phyloP scores from a whole-genome alignment of 139 green algal genomes.

The Coelastrella sp. region DNA sequence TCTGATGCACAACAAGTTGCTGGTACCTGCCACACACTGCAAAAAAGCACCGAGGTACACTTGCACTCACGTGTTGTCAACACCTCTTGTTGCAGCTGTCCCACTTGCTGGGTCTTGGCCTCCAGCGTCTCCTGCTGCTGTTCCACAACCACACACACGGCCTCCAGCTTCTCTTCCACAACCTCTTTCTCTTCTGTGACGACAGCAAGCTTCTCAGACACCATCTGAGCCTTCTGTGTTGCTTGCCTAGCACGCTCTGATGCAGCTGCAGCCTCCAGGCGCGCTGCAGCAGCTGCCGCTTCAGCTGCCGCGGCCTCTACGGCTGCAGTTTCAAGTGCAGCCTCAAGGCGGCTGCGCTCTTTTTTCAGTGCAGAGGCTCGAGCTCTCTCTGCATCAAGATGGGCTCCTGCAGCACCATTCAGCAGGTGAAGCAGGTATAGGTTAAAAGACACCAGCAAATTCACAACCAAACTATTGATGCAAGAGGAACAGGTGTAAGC shows the following conservation, averaged over 20 bases:
- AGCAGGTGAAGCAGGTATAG: background rate
- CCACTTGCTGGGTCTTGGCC: constrained; percentile 13
- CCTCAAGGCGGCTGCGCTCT: constrained; percentile 3
- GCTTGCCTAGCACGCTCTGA: background rate
- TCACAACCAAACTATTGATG: no score
- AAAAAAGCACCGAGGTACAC: background rate
- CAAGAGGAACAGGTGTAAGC: no score
- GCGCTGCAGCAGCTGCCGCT: constrained; percentile 13
- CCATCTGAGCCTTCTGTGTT: background rate
- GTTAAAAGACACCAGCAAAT: no score
- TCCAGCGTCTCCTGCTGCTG: constrained; percentile 32
- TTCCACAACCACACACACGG: constrained; percentile 4
- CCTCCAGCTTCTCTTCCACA: background rate
- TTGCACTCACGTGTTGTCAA: constrained; percentile 23
- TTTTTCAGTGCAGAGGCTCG: background rate
- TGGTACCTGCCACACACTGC: no score
- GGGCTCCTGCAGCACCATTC: background rate
- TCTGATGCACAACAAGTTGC: no score
- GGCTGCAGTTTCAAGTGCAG: constrained; percentile 17
- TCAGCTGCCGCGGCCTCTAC: constrained; percentile 1
- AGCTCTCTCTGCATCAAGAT: constrained; percentile 1
- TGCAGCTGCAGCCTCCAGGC: background rate
- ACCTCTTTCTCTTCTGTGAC: background rate
- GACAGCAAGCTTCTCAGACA: background rate
- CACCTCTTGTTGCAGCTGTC: constrained; percentile 24